Evolutionary conservation across 2,329 filamentous ascomycete species (phyloP), one percentile per base, ranked within the genome.

Genomic region (Ophiognomonia clavigignenti-juglandacearum): DNA sequence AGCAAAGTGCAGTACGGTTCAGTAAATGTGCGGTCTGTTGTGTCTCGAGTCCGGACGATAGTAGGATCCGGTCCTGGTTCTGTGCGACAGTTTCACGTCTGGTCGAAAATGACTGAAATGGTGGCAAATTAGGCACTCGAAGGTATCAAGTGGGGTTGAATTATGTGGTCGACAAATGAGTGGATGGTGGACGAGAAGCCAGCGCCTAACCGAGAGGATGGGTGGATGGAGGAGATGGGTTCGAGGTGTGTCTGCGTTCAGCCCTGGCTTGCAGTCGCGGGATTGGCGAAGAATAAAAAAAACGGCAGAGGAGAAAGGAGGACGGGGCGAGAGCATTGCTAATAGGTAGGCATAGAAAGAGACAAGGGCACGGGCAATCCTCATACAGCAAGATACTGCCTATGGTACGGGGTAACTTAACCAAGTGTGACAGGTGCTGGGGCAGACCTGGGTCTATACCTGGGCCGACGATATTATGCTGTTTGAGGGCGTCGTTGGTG

Each of bases 151-250:
- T 36, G 31, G 41, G 23, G 29, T 46, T 31, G 27, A n/a, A n/a
- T n/a, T n/a, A n/a, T 46, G 40, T 46, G 24, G 31, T 48, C 13
- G 43, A 29, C 42, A 53, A 55, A 55, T 54, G 54, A 57, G 55
- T 60, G 57, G 57, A 57, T 52, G 53, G 40, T 56, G 47, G 54
- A 56, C 51, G 53, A 56, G 50, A 53, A 54, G 52, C 56, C 56
- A 57, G 57, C 57, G 57, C 55, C 56, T 59, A 59, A 52, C 43
- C 42, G 44, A 43, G 47, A 48, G 29, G 31, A 48, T 39, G 32
- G 47, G 38, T 37, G 35, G 35, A 22, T 35, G 31, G 20, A 24
- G 22, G 24, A n/a, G 18, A 18, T 16, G 18, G 11, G 24, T 10
- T 23, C 11, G 8, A n/a, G 8, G 23, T 18, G 18, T 14, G 16